Percentiles rank a stretch among this genome's conserved stretches.
Conservation (phyloP, 176 grass and related monocot species). For the Juncus effusus region DNA sequence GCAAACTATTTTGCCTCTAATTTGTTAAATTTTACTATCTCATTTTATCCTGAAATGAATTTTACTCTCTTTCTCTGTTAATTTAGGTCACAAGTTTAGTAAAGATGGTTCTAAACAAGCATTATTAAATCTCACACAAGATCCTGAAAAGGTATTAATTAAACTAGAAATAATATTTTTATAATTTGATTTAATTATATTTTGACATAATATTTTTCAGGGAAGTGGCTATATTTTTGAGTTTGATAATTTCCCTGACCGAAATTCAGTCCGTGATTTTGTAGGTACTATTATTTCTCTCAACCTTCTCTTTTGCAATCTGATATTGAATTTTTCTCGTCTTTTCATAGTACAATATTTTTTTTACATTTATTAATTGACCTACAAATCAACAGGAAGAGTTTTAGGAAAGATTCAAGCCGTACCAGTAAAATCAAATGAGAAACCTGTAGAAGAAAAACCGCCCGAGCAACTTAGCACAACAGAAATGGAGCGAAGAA, state of each 20-base stretch:
- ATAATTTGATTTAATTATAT: slow-evolving; percentile 14
- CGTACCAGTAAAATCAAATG: slow-evolving; percentile 25
- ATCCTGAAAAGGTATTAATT: slow-evolving; percentile 69
- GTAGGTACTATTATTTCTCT: slow-evolving; percentile 54
- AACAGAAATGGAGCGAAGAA: slow-evolving; percentile 60
- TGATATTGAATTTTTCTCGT: slow-evolving; percentile 3
- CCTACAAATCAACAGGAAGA: slow-evolving; percentile 38
- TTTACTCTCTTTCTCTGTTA: slow-evolving; percentile 10
- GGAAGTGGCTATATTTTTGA: slow-evolving; percentile 91
- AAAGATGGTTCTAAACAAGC: slow-evolving; percentile 89
- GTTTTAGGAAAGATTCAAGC: slow-evolving; percentile 78
- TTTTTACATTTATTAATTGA: slow-evolving; percentile 19
- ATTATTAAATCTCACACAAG: slow-evolving; percentile 88
- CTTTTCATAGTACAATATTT: slow-evolving; percentile 11
- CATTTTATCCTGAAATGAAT: slow-evolving; percentile 2
- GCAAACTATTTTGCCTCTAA: slow-evolving; percentile 1
- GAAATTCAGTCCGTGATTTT: slow-evolving; percentile 67
- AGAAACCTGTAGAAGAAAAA: slow-evolving; percentile 52
- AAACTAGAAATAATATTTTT: slow-evolving; percentile 4
- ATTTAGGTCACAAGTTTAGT: slow-evolving; percentile 85
- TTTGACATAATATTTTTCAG: slow-evolving; percentile 34
- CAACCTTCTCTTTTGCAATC: slow-evolving; percentile 11
- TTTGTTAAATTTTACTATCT: background rate
- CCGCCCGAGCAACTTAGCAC: slow-evolving; percentile 66
- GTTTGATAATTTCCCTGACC: slow-evolving; percentile 68